Evolutionary conservation across 2,329 filamentous ascomycete genomes (phyloP).

Genomic region (Ophiostoma perfectum): DNA sequence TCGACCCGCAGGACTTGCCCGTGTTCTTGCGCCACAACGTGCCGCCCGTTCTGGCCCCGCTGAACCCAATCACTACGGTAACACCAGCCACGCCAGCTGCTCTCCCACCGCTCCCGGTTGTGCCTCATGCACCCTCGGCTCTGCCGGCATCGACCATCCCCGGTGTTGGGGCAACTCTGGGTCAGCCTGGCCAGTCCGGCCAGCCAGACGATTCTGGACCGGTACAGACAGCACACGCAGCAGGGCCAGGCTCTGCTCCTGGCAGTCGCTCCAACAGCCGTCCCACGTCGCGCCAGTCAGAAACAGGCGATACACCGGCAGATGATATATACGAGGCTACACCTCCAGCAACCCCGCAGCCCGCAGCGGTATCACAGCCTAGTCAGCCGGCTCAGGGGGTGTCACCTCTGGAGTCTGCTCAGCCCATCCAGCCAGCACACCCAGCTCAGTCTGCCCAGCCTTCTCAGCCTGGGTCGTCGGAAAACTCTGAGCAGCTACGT

Average conservation of each 20-base stretch:
- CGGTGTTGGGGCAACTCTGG: conserved; percentile 19
- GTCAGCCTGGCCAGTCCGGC: neutral
- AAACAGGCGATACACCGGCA: neutral
- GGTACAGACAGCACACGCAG: neutral
- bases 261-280: neutral
- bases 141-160: conserved; percentile 5
- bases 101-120: neutral
- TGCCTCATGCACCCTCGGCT: too few relatives aligned
- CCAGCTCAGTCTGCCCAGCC: neutral
- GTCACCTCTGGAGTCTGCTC: neutral
- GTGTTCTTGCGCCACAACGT: conserved; percentile 48
- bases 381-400: neutral
- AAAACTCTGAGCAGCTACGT: neutral
- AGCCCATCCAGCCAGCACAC: neutral
- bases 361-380: neutral
- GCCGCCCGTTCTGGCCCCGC: conserved; percentile 25
- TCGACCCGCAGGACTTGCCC: conserved; percentile 50
- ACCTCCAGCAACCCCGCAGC: conserved; percentile 20
- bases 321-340: conserved; percentile 24
- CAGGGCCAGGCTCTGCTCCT: neutral
- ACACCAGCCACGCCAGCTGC: conserved; percentile 16
- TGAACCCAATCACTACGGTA: neutral
- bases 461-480: neutral
- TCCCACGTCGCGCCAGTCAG: conserved; percentile 7
- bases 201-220: neutral